A percentile compares a stretch with the other conserved stretches of the same genome.
These are phyloP conservation scores for Posidonia oceanica DNA, from an alignment of 116 monocot species.

Conservation along the genomic window DNA sequence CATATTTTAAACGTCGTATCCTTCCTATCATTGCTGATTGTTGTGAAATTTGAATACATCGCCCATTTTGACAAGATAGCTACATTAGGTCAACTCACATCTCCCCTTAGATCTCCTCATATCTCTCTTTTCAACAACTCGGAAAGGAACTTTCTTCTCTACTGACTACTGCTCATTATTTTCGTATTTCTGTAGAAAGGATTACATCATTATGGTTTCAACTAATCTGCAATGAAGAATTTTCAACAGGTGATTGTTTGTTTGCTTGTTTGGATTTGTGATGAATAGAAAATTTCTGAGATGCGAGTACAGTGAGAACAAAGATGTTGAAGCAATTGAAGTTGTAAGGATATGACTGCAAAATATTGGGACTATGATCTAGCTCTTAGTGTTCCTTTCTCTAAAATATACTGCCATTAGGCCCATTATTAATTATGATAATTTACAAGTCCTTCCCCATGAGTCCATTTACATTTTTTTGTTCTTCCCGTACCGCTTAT, in stretches of 20 bases:
- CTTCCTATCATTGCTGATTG: neutral
- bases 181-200: neutral
- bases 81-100: neutral
- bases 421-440: too few species aligned
- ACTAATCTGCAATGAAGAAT: conserved; percentile 2
- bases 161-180: neutral
- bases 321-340: neutral
- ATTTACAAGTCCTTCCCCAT: too few species aligned
- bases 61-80: neutral
- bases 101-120: neutral
- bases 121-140: neutral
- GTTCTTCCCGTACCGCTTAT: too few species aligned
- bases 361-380: too few species aligned
- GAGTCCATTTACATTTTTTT: too few species aligned
- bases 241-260: neutral
- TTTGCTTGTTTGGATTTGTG: neutral
- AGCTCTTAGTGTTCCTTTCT: too few species aligned
- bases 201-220: neutral
- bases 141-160: neutral
- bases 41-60: neutral
- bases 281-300: neutral
- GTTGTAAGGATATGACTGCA: neutral
- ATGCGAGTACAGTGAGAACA: neutral
- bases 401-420: too few species aligned
- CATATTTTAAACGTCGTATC: neutral